Conservation (phyloP, 257 asterid species). For the Solanum chmielewskii region DNA sequence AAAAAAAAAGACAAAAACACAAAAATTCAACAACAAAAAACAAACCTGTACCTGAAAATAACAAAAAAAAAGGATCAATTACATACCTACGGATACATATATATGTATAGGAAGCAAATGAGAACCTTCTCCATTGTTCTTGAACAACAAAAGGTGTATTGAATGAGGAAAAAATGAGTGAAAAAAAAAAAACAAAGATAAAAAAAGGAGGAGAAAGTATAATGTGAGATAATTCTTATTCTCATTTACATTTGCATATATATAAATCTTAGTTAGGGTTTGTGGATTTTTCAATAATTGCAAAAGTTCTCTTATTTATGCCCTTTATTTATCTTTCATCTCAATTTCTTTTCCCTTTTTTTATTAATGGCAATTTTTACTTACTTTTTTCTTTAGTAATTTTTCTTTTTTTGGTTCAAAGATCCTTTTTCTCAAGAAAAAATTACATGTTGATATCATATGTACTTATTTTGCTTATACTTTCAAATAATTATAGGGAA, state of each 20-base stretch:
- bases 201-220: too few species aligned
- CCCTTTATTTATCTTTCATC: not conserved
- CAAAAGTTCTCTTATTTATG: not conserved
- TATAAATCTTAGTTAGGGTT: not conserved
- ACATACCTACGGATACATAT: not conserved
- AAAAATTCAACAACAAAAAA: not conserved
- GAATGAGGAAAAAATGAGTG: not conserved
- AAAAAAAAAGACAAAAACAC: too few species aligned
- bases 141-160: too few species aligned
- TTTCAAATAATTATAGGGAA: too few species aligned
- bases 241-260: not conserved
- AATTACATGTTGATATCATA: too few species aligned
- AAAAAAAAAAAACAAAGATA: not conserved
- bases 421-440: not conserved
- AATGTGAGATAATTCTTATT: not conserved
- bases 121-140: not conserved
- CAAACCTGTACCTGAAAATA: not conserved
- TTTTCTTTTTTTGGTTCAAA: too few species aligned
- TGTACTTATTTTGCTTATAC: not conserved
- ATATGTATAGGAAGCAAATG: not conserved
- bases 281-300: not conserved
- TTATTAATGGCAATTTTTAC: not conserved
- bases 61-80: not conserved
- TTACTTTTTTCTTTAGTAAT: not conserved
- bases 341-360: not conserved